Conservation (phyloP, 495 filamentous ascomycete species). For the Talaromyces thailandensis region DNA sequence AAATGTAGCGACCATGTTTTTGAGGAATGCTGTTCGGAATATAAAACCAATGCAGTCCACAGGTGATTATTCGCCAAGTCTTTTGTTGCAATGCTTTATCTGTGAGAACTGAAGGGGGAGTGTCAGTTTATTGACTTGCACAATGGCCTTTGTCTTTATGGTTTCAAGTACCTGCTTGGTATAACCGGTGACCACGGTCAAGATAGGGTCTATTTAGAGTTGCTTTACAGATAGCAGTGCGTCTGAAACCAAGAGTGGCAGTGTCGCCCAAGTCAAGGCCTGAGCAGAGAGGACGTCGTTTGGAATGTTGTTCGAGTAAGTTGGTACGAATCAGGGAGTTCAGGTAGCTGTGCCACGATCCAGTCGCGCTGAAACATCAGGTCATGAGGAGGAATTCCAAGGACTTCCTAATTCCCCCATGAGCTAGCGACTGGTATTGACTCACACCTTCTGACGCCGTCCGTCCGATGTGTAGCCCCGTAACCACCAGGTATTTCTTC, state of each 20-base stretch:
- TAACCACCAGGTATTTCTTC: not conserved
- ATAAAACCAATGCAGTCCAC: not conserved
- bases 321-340: not conserved
- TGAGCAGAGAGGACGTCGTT: not conserved
- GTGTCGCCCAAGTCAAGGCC: not conserved
- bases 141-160: not conserved
- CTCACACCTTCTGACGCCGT: not conserved
- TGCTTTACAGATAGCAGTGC: not conserved
- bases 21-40: not conserved
- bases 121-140: not conserved
- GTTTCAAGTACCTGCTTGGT: not conserved
- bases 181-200: not conserved
- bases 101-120: not conserved
- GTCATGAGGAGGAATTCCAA: slow-evolving; percentile 4
- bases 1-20: slow-evolving; percentile 41
- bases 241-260: not conserved
- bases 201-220: not conserved
- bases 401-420: not conserved
- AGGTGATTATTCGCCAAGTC: not conserved
- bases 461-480: slow-evolving; percentile 1
- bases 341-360: not conserved
- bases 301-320: not conserved
- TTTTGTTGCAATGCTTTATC: not conserved
- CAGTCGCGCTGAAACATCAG: not conserved
- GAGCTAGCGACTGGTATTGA: not conserved